Evolutionary conservation across 1,139 yeast genomes (phyloP).

Genomic region (Protomyces lactucae-debilis): DNA sequence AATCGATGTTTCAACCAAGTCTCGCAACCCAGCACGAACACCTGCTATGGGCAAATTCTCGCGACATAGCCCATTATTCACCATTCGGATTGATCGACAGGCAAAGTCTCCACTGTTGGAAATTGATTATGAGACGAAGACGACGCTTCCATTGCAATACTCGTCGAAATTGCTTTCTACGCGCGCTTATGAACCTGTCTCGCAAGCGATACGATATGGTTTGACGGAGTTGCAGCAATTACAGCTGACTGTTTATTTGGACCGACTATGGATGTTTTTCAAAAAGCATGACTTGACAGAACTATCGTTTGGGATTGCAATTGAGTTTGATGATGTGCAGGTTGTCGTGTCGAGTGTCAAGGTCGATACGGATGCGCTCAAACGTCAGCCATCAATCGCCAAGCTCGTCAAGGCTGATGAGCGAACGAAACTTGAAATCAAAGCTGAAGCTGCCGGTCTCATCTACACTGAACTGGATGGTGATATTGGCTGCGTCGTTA

Average conservation of each 20-base stretch:
- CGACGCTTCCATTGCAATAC: neutral
- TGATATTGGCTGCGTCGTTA: slow-evolving; percentile 16
- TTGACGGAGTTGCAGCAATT: slow-evolving; percentile 6
- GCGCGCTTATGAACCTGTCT: neutral
- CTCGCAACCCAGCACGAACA: neutral
- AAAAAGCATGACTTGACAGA: slow-evolving; percentile 8
- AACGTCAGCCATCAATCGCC: slow-evolving; percentile 3
- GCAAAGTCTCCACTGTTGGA: neutral
- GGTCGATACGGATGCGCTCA: slow-evolving; percentile 12
- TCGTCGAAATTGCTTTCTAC: neutral
- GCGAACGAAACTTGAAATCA: neutral
- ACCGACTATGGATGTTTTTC: slow-evolving; percentile 5
- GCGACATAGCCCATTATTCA: slow-evolving; percentile 8
- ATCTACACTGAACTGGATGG: slow-evolving; percentile 14
- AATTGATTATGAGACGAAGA: neutral
- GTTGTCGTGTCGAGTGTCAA: neutral
- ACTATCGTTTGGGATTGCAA: neutral
- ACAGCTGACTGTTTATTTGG: slow-evolving; percentile 3
- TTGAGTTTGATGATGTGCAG: slow-evolving; percentile 5
- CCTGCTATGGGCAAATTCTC: neutral
- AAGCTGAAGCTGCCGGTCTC: slow-evolving; percentile 8
- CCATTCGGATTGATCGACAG: slow-evolving; percentile 1
- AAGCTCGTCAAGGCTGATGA: neutral
- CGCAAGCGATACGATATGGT: slow-evolving; percentile 1
- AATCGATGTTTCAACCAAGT: neutral